Conservation (phyloP, 306 rosid species). For the Corylus americana region DNA sequence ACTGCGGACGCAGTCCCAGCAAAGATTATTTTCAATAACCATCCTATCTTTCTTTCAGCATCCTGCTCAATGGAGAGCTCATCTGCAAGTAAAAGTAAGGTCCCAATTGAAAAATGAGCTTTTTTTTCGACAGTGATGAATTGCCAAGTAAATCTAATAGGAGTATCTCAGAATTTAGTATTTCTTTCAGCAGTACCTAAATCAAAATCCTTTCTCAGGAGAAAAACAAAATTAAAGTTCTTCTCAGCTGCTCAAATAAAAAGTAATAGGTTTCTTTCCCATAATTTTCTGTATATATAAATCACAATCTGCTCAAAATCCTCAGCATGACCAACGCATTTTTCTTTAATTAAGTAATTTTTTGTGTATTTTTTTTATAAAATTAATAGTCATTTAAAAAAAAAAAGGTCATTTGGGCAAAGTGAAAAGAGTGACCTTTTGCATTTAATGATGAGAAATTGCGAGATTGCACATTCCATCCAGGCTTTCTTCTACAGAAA, state of each 20-base stretch:
- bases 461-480: slow-evolving; percentile 43
- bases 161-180: background rate
- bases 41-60: slow-evolving; percentile 81
- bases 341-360: too few species aligned
- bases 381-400: background rate
- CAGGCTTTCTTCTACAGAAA: slow-evolving; percentile 50
- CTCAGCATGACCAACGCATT: background rate
- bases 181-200: background rate
- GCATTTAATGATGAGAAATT: slow-evolving; percentile 45
- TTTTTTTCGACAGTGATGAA: background rate
- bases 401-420: background rate
- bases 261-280: background rate
- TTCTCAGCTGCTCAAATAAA: background rate
- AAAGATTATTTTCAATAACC: slow-evolving; percentile 77
- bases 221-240: background rate
- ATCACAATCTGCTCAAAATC: background rate
- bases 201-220: background rate
- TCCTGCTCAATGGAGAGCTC: slow-evolving; percentile 64
- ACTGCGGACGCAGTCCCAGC: slow-evolving; percentile 66
- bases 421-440: slow-evolving; percentile 46
- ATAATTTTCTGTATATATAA: background rate
- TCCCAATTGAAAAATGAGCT: background rate
- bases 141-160: background rate
- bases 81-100: slow-evolving; percentile 50
- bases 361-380: background rate